Evolutionary conservation across 1,284 basidiomycete genomes (phyloP), one percentile per base, ranked within the genome.

Genomic region (Psilocybe mexicana): DNA sequence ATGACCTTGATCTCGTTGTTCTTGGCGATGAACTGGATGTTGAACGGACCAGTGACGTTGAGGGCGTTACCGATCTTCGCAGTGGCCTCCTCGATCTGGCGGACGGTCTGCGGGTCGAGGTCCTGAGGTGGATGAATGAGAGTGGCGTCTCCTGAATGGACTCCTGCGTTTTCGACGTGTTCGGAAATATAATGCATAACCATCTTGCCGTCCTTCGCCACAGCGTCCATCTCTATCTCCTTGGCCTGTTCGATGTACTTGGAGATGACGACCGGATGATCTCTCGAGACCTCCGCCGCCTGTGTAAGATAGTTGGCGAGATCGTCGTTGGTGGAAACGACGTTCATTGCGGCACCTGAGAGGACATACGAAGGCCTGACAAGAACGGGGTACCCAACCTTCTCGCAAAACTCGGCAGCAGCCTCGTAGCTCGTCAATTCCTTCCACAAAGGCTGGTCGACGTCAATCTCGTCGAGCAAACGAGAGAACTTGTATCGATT

Each of bases 1-100:
- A 99, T 99, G 67, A 99, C 96, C 84, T 99, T 98, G 84, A 98
- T 98, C 75, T 98, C 96, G 79, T 98, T 98, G 79, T 98, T 92
- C 85, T 99, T 99, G 58, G 96, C 96, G 68, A 99, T 98, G 79
- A 99, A 98, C 79, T 99, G 97, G 72, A 99, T 99, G 76, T 99
- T 99, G 85, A 93, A 98, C 2, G 96, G 97, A 26, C 96, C 97
- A 3, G 96, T 98, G 54, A 99, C 95, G 72, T 99, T 97, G 59
- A 99, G 86, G n/a, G 96, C 96, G 63, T 94, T 91, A 30, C 94
- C 96, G 63, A 99, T 98, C 84, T 98, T 99, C 47, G 88, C 88
- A 0, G 96, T 98, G 14, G 96, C 96, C 67, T 95, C 93, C 74
- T 96, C 95, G 67, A 99, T 98, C 70, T 94, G 93, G 54, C 90